Conservation (phyloP, 2,329 filamentous ascomycete genomes). For the Tothia fuscella region DNA sequence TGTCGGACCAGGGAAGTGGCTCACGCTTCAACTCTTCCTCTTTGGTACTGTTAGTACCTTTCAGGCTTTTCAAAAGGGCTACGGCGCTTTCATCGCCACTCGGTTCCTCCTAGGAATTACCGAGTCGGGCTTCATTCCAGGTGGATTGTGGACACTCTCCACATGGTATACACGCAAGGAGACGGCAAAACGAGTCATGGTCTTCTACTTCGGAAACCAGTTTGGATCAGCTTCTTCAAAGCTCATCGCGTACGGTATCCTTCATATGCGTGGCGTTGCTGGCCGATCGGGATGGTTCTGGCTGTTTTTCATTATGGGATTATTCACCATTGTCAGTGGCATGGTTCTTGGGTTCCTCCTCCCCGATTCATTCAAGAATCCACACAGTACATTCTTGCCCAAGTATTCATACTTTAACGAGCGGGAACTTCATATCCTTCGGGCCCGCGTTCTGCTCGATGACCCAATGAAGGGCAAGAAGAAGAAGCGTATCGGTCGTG, state of each 20-base stretch:
- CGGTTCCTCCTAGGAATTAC: conserved; percentile 34
- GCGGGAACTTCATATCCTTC: conserved; percentile 16
- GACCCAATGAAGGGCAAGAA: conserved; percentile 17
- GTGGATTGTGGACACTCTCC: conserved; percentile 19
- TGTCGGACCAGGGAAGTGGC: conserved; percentile 24
- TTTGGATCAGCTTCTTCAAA: conserved; percentile 22
- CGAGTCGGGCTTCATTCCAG: conserved; percentile 41
- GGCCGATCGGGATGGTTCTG: conserved; percentile 17
- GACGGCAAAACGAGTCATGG: conserved; percentile 23
- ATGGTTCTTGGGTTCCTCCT: conserved; percentile 14
- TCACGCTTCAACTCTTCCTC: conserved; percentile 29
- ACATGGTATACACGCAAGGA: conserved; percentile 28
- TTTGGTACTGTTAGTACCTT: conserved; percentile 31
- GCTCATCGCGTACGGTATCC: conserved; percentile 24
- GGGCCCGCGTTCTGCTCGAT: conserved; percentile 17
- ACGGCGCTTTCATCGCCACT: conserved; percentile 29
- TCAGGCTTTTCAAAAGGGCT: conserved; percentile 27
- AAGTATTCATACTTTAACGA: conserved; percentile 21
- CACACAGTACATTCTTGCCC: conserved; percentile 19
- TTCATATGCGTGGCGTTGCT: conserved; percentile 20
- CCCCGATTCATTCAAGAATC: conserved; percentile 18
- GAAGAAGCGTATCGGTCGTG: conserved; percentile 27
- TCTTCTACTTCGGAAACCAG: conserved; percentile 26
- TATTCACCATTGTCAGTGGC: conserved; percentile 15
- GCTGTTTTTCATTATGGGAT: conserved; percentile 13